Percentiles rank a stretch among this genome's conserved stretches.
Conservation (phyloP, 2,329 filamentous ascomycete genomes). For the Raffaelea arxii region DNA sequence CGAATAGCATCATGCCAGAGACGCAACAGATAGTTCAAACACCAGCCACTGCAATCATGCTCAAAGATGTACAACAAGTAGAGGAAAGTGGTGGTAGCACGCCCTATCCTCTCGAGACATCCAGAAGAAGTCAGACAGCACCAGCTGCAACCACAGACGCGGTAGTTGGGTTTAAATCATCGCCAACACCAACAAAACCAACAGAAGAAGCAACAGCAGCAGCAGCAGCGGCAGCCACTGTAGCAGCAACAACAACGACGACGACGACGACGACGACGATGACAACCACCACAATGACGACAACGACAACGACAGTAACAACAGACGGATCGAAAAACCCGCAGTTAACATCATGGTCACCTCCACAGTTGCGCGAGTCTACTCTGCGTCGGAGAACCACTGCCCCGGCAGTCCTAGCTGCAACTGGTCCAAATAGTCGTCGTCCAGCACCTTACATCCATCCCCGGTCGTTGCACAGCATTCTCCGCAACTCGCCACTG, state of each 20-base stretch:
- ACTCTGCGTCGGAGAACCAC: conserved; percentile 28
- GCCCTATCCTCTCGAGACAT: no score
- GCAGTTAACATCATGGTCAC: neutral
- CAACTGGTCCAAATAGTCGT: no score
- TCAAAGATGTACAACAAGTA: no score
- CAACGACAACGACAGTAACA: neutral
- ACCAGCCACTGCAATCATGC: no score
- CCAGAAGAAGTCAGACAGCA: no score
- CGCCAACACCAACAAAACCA: neutral
- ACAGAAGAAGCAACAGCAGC: neutral
- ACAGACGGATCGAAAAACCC: conserved; percentile 5
- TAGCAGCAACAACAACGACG: neutral
- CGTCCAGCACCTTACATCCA: conserved; percentile 45
- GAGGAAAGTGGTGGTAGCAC: no score
- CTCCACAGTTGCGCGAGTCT: conserved; percentile 18
- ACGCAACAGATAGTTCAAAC: no score
- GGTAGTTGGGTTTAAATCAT: no score
- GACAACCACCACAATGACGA: neutral
- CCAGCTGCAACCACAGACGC: no score
- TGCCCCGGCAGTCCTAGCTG: conserved; percentile 19
- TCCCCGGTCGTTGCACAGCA: conserved; percentile 50
- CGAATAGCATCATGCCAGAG: no score
- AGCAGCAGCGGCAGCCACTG: neutral
- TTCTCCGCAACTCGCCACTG: conserved; percentile 56
- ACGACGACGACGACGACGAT: neutral